Evolutionary conservation across 768 basidiomycete species (phyloP).

Genomic region (Boletus rufocinnamomeus): DNA sequence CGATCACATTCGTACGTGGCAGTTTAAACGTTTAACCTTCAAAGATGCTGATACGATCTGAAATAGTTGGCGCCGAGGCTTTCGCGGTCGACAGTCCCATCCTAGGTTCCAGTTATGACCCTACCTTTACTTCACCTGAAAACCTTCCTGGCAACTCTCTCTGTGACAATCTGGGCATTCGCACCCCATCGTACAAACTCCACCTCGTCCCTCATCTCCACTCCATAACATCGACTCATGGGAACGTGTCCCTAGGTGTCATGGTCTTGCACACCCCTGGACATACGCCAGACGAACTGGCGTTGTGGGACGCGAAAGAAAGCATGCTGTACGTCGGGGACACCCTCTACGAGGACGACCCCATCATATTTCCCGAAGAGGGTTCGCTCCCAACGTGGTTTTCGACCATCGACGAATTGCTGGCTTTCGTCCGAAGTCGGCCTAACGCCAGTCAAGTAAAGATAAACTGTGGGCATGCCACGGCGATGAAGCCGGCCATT

Average conservation of each 20-base stretch:
- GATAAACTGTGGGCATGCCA: constrained; percentile 55
- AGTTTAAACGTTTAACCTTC: neutral
- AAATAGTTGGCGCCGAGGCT: constrained; percentile 49
- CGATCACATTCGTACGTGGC: constrained; percentile 55
- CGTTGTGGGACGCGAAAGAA: constrained; percentile 50
- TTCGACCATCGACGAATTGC: constrained; percentile 43
- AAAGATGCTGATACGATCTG: neutral
- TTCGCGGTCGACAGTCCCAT: constrained; percentile 50
- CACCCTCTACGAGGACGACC: constrained; percentile 54
- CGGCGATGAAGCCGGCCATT: constrained; percentile 45
- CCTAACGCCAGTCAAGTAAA: constrained; percentile 32
- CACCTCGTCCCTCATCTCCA: constrained; percentile 47
- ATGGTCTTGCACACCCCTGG: constrained; percentile 56
- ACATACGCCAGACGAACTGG: constrained; percentile 61
- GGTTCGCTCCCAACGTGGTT: constrained; percentile 57
- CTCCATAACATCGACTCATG: constrained; percentile 28
- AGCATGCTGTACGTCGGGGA: constrained; percentile 60
- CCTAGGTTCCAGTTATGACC: constrained; percentile 49
- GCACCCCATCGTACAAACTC: constrained; percentile 47
- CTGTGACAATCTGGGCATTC: constrained; percentile 43
- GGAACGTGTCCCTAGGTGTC: constrained; percentile 36
- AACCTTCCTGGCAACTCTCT: constrained; percentile 49
- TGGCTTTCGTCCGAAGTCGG: constrained; percentile 41
- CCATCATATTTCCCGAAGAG: constrained; percentile 56
- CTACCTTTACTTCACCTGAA: constrained; percentile 43